A percentile compares a stretch with the other conserved stretches of the same genome.
phyloP scores from a whole-genome alignment of 768 basidiomycete genomes.

The Trametes coccinea region DNA sequence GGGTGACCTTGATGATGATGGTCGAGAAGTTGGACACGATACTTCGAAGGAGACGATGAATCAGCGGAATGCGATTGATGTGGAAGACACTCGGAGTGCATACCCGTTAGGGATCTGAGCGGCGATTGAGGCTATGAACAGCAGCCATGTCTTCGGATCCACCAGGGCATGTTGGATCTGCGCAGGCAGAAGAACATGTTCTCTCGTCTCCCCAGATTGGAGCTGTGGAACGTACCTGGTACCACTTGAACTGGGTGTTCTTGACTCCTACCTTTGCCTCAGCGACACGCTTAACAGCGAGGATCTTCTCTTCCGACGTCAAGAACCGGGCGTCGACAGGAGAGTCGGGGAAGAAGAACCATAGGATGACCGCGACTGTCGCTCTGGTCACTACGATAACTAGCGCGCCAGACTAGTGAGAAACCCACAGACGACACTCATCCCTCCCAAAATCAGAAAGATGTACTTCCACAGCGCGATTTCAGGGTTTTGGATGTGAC shows the following conservation, averaged over 20 bases:
- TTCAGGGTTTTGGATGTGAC: constrained; percentile 14
- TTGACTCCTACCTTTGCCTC: constrained; percentile 35
- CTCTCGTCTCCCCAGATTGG: background rate
- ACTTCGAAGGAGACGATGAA: background rate
- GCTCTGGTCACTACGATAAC: background rate
- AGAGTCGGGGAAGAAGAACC: constrained; percentile 39
- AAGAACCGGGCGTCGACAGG: constrained; percentile 36
- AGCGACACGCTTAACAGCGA: constrained; percentile 40
- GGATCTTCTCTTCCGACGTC: constrained; percentile 32
- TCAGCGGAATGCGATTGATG: background rate
- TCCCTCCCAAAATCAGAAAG: constrained; percentile 21
- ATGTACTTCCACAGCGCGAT: constrained; percentile 25
- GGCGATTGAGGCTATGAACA: constrained; percentile 35
- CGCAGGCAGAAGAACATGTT: background rate
- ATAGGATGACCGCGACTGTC: constrained; percentile 26
- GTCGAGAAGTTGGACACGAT: constrained; percentile 26
- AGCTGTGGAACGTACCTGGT: constrained; percentile 34
- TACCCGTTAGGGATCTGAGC: constrained; percentile 37
- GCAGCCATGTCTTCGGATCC: constrained; percentile 40
- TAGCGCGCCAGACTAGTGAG: background rate
- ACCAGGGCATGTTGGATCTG: constrained; percentile 19
- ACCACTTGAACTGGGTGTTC: constrained; percentile 38
- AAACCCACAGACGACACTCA: constrained; percentile 20
- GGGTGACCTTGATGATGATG: constrained; percentile 28
- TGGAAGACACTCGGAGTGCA: background rate